These are phyloP conservation scores for Emmonsia crescens DNA, from an alignment of 2,329 filamentous ascomycete genomes.

Conservation along the genomic window DNA sequence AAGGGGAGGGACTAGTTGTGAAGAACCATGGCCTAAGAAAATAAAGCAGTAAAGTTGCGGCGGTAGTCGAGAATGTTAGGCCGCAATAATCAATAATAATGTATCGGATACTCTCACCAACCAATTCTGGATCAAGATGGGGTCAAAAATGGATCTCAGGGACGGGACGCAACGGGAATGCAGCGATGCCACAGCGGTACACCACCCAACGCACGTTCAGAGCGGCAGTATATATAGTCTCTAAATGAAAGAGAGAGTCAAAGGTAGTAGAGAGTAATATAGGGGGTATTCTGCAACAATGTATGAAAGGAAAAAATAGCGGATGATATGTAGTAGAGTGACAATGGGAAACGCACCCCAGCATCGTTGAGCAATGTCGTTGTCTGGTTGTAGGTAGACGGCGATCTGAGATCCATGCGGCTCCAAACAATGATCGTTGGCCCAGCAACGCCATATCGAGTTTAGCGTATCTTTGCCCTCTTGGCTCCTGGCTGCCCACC, in stretches of 20 bases:
- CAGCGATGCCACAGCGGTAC: not conserved
- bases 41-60: not conserved
- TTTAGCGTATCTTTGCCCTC: conserved; percentile 6
- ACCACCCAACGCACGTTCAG: not conserved
- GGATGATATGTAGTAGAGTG: not conserved
- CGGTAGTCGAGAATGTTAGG: not conserved
- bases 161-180: not conserved
- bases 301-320: not conserved
- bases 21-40: not conserved
- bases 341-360: not conserved
- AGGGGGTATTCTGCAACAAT: not conserved
- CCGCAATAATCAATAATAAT: not conserved
- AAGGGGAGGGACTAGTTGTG: not conserved
- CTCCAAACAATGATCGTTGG: conserved; percentile 10
- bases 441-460: conserved; percentile 11
- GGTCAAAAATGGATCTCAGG: not conserved
- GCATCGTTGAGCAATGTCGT: not conserved
- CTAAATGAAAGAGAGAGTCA: not conserved
- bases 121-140: not conserved
- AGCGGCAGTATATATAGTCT: not conserved
- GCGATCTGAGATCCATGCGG: not conserved
- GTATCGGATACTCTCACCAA: not conserved
- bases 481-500: too few relatives aligned
- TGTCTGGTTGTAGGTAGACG: not conserved
- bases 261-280: not conserved